These are phyloP conservation scores for Neofusicoccum ribis DNA, from an alignment of 2,329 filamentous ascomycete genomes.

Conservation along the genomic window DNA sequence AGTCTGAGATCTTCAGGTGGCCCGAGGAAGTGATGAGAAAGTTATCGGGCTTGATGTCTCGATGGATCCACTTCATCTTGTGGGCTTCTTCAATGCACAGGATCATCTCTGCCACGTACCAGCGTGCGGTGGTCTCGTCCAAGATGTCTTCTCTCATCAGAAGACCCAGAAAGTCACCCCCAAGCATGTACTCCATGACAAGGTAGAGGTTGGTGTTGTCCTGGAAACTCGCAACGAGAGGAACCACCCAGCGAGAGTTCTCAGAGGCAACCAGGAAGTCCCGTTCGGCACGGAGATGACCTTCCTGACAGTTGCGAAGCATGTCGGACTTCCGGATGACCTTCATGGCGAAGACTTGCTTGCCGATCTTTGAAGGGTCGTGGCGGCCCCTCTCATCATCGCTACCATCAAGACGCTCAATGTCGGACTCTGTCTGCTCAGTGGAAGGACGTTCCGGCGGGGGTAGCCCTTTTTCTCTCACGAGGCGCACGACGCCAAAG, in stretches of 20 bases:
- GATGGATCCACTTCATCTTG: constrained; percentile 84
- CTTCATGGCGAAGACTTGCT: constrained; percentile 90
- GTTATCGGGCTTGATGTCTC: constrained; percentile 96
- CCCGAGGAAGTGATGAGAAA: constrained; percentile 87
- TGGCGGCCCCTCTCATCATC: not conserved
- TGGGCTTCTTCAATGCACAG: constrained; percentile 92
- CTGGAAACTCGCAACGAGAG: constrained; percentile 85
- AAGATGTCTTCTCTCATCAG: constrained; percentile 83
- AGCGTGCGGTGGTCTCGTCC: constrained; percentile 74
- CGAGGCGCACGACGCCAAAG: constrained; percentile 87
- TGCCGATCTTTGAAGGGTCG: constrained; percentile 34
- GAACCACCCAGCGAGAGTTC: constrained; percentile 87
- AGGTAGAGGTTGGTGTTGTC: constrained; percentile 83
- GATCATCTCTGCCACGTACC: constrained; percentile 95
- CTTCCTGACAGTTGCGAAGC: constrained; percentile 88
- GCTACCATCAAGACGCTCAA: constrained; percentile 22
- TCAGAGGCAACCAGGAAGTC: constrained; percentile 90
- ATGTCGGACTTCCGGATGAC: constrained; percentile 93
- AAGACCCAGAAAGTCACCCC: constrained; percentile 87
- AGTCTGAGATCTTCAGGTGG: constrained; percentile 94
- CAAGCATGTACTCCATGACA: constrained; percentile 98
- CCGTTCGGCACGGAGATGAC: constrained; percentile 84
- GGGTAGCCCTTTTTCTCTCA: constrained; percentile 60
- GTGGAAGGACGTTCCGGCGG: constrained; percentile 1
- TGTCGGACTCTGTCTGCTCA: constrained; percentile 21